Evolutionary conservation across 208 protist species (phyloP).

Genomic region (Leishmania guyanensis): DNA sequence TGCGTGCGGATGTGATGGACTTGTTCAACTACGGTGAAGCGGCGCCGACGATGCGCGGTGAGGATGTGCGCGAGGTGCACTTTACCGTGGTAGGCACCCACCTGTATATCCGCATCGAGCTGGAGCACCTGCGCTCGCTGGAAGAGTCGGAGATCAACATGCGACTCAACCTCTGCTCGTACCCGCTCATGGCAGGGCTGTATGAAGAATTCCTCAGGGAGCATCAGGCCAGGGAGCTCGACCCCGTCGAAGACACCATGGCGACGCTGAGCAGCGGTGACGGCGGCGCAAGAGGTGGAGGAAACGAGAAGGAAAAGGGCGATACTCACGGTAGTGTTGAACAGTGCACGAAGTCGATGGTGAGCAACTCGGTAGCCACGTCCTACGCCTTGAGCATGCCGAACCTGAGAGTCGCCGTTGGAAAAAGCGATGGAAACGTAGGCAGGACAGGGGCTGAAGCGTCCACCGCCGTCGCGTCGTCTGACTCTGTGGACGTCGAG

Average conservation of each 20-base stretch:
- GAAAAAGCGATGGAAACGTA: background rate
- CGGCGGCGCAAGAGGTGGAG: background rate
- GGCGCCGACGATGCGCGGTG: constrained; percentile 8
- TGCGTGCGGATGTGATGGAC: constrained; percentile 41
- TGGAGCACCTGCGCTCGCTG: constrained; percentile 39
- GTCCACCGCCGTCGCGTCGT: background rate
- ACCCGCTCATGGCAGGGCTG: constrained; percentile 34
- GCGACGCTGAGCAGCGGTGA: constrained; percentile 8
- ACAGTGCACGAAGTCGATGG: constrained; percentile 4
- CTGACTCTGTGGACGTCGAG: background rate
- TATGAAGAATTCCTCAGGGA: constrained; percentile 46
- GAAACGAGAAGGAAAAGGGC: background rate
- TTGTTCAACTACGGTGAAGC: constrained; percentile 45
- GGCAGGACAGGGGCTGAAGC: background rate
- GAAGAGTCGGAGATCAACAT: constrained; percentile 43
- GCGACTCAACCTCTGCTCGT: constrained; percentile 36
- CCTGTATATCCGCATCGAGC: constrained; percentile 37
- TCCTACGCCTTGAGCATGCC: background rate
- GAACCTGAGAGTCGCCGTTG: background rate
- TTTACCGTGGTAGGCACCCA: constrained; percentile 31
- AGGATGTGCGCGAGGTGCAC: constrained; percentile 29
- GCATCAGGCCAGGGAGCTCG: constrained; percentile 26
- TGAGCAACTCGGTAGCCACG: background rate
- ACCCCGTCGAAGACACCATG: constrained; percentile 24
- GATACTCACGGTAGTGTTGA: background rate